A percentile compares a stretch with the other conserved stretches of the same genome.
Evolutionary conservation across 345 rosid species (phyloP).

Genomic region (Cochlearia excelsa): DNA sequence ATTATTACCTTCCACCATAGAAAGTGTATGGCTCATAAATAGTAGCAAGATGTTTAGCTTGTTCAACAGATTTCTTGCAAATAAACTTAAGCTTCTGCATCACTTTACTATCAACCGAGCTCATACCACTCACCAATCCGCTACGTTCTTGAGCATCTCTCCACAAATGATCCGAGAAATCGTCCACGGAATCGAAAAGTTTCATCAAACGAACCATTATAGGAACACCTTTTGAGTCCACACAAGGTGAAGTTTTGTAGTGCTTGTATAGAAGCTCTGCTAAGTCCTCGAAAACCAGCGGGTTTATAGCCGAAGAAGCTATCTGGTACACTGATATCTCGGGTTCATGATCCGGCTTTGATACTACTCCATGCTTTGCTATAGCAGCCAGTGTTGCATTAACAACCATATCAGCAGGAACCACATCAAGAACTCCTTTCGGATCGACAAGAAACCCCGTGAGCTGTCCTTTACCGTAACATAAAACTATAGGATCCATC

Average conservation of each 20-base stretch:
- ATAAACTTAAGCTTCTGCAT: conserved; percentile 54
- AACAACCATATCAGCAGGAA: conserved; percentile 45
- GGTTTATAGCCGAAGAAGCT: conserved; percentile 86
- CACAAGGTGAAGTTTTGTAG: conserved; percentile 62
- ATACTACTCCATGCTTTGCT: conserved; percentile 59
- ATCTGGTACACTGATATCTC: conserved; percentile 77
- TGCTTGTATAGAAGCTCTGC: conserved; percentile 63
- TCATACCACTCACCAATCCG: conserved; percentile 39
- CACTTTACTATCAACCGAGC: conserved; percentile 47
- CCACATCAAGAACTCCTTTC: conserved; percentile 86
- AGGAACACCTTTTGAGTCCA: conserved; percentile 76
- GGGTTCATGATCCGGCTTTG: conserved; percentile 40
- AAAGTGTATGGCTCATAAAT: conserved; percentile 87
- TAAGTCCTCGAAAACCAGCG: conserved; percentile 61
- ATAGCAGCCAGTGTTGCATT: conserved; percentile 85
- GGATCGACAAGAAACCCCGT: conserved; percentile 84
- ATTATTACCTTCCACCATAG: conserved; percentile 73
- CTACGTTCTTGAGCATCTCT: conserved; percentile 52
- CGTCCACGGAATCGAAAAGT: conserved; percentile 72
- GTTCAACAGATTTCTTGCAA: conserved; percentile 75
- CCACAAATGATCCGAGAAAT: conserved; percentile 69
- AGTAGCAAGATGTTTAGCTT: conserved; percentile 72
- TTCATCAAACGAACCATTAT: conserved; percentile 71
- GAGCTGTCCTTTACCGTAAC: conserved; percentile 94
- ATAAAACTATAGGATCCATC: conserved; percentile 93